Evolutionary conservation across 2,329 filamentous ascomycete species (phyloP), one percentile per base, ranked within the genome.

Genomic region (Pseudogymnoascus sp.): DNA sequence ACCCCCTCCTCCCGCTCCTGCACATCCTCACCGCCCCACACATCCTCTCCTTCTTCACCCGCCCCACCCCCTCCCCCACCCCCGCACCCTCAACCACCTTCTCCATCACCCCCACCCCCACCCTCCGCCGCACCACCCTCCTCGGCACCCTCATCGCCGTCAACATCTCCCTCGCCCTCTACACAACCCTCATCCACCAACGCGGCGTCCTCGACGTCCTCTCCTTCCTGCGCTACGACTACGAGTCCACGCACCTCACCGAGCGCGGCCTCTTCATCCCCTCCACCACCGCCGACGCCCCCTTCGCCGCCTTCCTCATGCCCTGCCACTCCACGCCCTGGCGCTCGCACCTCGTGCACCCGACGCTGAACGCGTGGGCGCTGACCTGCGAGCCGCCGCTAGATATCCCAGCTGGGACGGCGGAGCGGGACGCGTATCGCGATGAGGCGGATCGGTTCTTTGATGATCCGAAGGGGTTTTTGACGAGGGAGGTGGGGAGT

Each of bases 261-360:
- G 69, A 72, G 44, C 73, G 78, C 61, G 67, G 74, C 56, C 67
- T 71, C 33, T 69, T 68, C 14, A 66, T 72, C 44, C 65, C 69
- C 24, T 68, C 70, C 61, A 42, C 66, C 50, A n/a, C 47, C 7
- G 38, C 11, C 13, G 70, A 77, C 37, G 81, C 83, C 64, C 79
- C 86, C 10, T 87, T 87, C 69, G 85, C 87, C 35, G 88, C 89
- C 19, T 97, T 97, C 76, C 82, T 99, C 24, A 96, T 93, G 82
- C 95, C 95, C 8, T 99, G 95, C 77, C 95, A 99, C 79, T 90
- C 89, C 68, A 97, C 93, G 0, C 93, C 95, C 2, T 97, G 95
- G 93, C 89, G 93, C 70, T 92, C 89, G 14, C 90, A 96, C 71
- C 82, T 97, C 40, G 80, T 96, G 65, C 84, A 95, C 71, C 84